These are phyloP conservation scores for Cerioporus squamosus DNA, from an alignment of 1,284 basidiomycete genomes.

Conservation along the genomic window DNA sequence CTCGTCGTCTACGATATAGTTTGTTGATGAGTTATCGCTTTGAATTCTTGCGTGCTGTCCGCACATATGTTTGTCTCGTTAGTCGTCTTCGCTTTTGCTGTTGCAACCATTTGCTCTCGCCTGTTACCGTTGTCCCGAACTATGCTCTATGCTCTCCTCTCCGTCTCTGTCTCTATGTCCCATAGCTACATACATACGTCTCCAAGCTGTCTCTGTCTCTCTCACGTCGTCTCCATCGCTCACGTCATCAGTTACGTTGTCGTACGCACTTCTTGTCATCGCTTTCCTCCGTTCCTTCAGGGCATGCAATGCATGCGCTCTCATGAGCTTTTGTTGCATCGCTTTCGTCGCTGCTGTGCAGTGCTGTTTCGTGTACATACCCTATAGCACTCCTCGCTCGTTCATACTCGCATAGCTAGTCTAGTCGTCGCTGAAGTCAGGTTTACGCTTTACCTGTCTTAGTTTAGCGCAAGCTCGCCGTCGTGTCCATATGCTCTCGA, in stretches of 20 bases:
- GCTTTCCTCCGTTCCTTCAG: slow-evolving; percentile 12
- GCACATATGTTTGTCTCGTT: slow-evolving; percentile 2
- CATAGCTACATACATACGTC: slow-evolving; percentile 14
- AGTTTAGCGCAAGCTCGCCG: slow-evolving; percentile 22
- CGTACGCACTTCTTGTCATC: slow-evolving; percentile 6
- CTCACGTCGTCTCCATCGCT: slow-evolving; percentile 14
- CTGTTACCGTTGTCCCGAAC: slow-evolving; percentile 5
- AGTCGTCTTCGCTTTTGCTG: slow-evolving; percentile 11
- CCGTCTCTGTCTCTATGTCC: slow-evolving; percentile 16
- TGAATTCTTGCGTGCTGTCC: slow-evolving; percentile 10
- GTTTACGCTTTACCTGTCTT: slow-evolving; percentile 11
- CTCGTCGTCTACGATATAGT: slow-evolving; percentile 24
- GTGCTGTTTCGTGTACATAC: slow-evolving; percentile 11
- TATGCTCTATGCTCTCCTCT: slow-evolving; percentile 21
- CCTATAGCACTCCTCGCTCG: background rate
- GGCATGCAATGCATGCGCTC: slow-evolving; percentile 20
- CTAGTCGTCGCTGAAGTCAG: slow-evolving; percentile 17
- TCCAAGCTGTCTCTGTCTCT: slow-evolving; percentile 21
- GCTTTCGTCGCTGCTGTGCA: slow-evolving; percentile 15
- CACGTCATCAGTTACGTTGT: slow-evolving; percentile 21
- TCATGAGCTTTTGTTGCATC: background rate
- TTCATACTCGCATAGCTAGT: slow-evolving; percentile 24
- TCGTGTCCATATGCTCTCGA: slow-evolving; percentile 17
- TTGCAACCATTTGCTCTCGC: slow-evolving; percentile 9
- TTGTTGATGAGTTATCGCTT: slow-evolving; percentile 27